phyloP scores from a whole-genome alignment of 495 filamentous ascomycete species.

The Podospora fimiseda region DNA sequence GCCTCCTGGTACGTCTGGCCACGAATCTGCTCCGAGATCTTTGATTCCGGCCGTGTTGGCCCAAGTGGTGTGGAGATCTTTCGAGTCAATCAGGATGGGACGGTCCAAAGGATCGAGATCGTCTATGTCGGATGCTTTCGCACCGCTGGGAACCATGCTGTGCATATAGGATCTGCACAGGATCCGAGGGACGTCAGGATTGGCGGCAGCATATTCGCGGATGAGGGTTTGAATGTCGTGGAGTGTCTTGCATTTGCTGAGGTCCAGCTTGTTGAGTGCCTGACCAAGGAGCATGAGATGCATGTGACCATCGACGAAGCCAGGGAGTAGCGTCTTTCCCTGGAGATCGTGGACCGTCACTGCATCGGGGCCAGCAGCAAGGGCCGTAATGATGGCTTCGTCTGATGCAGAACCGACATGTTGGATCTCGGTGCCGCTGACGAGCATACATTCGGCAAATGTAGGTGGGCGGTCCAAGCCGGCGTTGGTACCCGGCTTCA shows the following conservation, averaged over 20 bases:
- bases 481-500: slow-evolving; percentile 23
- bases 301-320: slow-evolving; percentile 61
- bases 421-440: slow-evolving; percentile 29
- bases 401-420: slow-evolving; percentile 40
- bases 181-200: slow-evolving; percentile 47
- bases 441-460: slow-evolving; percentile 36
- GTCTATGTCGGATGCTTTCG: slow-evolving; percentile 63
- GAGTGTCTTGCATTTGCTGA: slow-evolving; percentile 49
- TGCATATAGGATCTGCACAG: slow-evolving; percentile 59
- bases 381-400: slow-evolving; percentile 26
- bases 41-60: slow-evolving; percentile 49
- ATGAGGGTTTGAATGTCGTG: slow-evolving; percentile 48
- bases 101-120: slow-evolving; percentile 48
- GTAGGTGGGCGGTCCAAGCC: slow-evolving; percentile 19
- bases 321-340: slow-evolving; percentile 48
- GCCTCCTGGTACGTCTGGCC: slow-evolving; percentile 50
- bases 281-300: slow-evolving; percentile 57
- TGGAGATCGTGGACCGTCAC: slow-evolving; percentile 42
- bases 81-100: slow-evolving; percentile 55
- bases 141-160: slow-evolving; percentile 45
- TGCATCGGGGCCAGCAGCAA: slow-evolving; percentile 20
- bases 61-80: slow-evolving; percentile 60
- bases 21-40: slow-evolving; percentile 44
- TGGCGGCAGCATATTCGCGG: slow-evolving; percentile 40
- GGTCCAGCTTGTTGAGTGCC: slow-evolving; percentile 50